phyloP scores from a whole-genome alignment of 495 filamentous ascomycete genomes.

The Pseudevernia furfuracea region DNA sequence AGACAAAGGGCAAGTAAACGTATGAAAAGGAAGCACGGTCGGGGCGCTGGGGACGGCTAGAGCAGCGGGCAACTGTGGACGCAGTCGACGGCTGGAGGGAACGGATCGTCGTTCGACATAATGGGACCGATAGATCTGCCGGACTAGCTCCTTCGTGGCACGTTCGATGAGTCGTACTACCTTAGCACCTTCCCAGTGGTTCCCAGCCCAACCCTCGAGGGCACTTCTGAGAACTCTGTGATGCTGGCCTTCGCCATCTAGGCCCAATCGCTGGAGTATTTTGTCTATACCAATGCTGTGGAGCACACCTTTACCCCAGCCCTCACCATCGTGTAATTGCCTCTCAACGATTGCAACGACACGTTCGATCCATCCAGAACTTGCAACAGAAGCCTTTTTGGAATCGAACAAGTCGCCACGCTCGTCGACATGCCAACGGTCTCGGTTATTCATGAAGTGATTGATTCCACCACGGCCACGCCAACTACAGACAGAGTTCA shows the following conservation, averaged over 20 bases:
- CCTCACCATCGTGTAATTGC: slow-evolving; percentile 78
- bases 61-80: slow-evolving; percentile 67
- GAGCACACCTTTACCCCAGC: slow-evolving; percentile 75
- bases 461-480: slow-evolving; percentile 78
- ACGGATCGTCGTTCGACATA: slow-evolving; percentile 56
- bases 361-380: slow-evolving; percentile 82
- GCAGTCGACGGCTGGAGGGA: slow-evolving; percentile 53
- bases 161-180: slow-evolving; percentile 82
- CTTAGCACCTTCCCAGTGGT: slow-evolving; percentile 81
- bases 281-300: slow-evolving; percentile 47
- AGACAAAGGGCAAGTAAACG: slow-evolving; percentile 89
- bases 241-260: slow-evolving; percentile 22
- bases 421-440: slow-evolving; percentile 93
- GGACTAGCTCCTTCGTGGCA: slow-evolving; percentile 63
- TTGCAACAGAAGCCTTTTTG: slow-evolving; percentile 44
- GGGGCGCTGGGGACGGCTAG: slow-evolving; percentile 82
- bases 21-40: slow-evolving; percentile 97
- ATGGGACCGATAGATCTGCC: slow-evolving; percentile 84
- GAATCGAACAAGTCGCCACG: slow-evolving; percentile 77
- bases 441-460: slow-evolving; percentile 59
- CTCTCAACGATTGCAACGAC: slow-evolving; percentile 93
- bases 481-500: slow-evolving; percentile 98
- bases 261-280: slow-evolving; percentile 41
- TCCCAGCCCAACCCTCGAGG: slow-evolving; percentile 63
- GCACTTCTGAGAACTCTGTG: slow-evolving; percentile 33